Conservation (phyloP, 2,329 filamentous ascomycete species). For the Sarocladium strictum region DNA sequence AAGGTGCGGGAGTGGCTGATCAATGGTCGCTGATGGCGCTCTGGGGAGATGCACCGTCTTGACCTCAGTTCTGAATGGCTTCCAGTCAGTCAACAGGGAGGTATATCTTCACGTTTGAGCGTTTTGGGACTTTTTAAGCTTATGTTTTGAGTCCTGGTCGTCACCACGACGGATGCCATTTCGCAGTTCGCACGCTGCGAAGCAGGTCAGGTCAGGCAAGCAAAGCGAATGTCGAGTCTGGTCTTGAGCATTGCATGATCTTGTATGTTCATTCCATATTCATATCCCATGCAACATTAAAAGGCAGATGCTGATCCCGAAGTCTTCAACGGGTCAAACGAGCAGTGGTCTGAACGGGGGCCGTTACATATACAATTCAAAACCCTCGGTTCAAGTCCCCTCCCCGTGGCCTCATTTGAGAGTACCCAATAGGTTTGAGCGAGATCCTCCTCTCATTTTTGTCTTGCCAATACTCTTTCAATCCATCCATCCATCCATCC, state of each 20-base stretch:
- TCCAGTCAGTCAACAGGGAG: too few relatives aligned
- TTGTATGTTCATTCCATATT: conserved; percentile 11
- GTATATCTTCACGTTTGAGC: too few relatives aligned
- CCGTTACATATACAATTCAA: conserved; percentile 9
- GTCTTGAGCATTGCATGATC: conserved; percentile 5
- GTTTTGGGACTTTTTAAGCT: too few relatives aligned
- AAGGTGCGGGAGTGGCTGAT: not conserved
- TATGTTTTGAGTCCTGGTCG: too few relatives aligned
- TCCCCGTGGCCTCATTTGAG: conserved; percentile 4
- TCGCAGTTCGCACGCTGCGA: too few relatives aligned
- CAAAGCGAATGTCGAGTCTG: conserved; percentile 4
- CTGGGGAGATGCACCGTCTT: not conserved
- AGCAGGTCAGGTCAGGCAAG: not conserved
- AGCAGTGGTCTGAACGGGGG: not conserved
- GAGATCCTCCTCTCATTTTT: not conserved
- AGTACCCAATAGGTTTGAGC: not conserved
- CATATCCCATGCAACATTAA: conserved; percentile 13
- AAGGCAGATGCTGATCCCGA: conserved; percentile 5
- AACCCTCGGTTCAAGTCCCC: not conserved
- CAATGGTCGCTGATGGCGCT: not conserved
- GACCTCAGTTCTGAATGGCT: not conserved
- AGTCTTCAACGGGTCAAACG: not conserved
- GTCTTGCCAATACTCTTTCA: not conserved
- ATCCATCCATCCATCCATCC: not conserved
- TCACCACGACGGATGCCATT: too few relatives aligned